These are phyloP conservation scores for Starmerella geochares DNA, from an alignment of 805 yeast genomes.

Conservation along the genomic window DNA sequence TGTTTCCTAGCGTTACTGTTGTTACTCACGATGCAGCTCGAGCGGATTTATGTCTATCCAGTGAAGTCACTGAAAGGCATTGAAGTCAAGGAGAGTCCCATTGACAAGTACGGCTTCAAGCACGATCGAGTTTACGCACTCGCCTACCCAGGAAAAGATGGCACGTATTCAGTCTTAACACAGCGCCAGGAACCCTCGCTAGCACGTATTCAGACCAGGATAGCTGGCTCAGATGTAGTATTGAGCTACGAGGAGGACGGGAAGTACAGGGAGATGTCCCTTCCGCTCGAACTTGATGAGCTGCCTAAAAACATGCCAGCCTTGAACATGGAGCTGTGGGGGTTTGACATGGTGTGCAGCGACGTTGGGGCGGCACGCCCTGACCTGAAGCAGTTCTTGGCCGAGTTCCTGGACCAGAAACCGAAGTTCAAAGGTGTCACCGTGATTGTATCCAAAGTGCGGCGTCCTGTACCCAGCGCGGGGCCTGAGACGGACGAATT, in stretches of 20 bases:
- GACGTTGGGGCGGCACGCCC: slow-evolving; percentile 24
- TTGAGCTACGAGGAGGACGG: slow-evolving; percentile 20
- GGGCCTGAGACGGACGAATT: slow-evolving; percentile 7
- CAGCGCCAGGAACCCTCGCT: slow-evolving; percentile 28
- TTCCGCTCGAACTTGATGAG: slow-evolving; percentile 19
- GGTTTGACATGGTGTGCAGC: slow-evolving; percentile 22
- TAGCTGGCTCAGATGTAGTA: slow-evolving; percentile 19
- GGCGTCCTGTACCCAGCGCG: slow-evolving; percentile 23
- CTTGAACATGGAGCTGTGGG: slow-evolving; percentile 27
- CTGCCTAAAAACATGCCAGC: slow-evolving; percentile 12
- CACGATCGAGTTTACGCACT: slow-evolving; percentile 30
- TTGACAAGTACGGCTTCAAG: slow-evolving; percentile 29
- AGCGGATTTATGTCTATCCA: slow-evolving; percentile 26
- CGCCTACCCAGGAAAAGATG: slow-evolving; percentile 18
- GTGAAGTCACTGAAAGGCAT: slow-evolving; percentile 31
- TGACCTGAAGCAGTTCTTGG: slow-evolving; percentile 15
- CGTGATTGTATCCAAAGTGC: slow-evolving; percentile 23
- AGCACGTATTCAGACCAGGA: slow-evolving; percentile 23
- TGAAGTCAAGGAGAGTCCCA: slow-evolving; percentile 22
- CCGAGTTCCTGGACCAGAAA: slow-evolving; percentile 10
- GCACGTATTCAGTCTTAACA: slow-evolving; percentile 24
- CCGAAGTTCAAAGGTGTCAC: slow-evolving; percentile 16
- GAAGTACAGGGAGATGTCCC: slow-evolving; percentile 7
- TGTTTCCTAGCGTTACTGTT: too few relatives aligned
- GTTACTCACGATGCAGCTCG: slow-evolving; percentile 14